Percentiles rank a stretch among this genome's conserved stretches.
phyloP scores from a whole-genome alignment of 768 basidiomycete genomes.

The Leccinum fibrillosum region DNA sequence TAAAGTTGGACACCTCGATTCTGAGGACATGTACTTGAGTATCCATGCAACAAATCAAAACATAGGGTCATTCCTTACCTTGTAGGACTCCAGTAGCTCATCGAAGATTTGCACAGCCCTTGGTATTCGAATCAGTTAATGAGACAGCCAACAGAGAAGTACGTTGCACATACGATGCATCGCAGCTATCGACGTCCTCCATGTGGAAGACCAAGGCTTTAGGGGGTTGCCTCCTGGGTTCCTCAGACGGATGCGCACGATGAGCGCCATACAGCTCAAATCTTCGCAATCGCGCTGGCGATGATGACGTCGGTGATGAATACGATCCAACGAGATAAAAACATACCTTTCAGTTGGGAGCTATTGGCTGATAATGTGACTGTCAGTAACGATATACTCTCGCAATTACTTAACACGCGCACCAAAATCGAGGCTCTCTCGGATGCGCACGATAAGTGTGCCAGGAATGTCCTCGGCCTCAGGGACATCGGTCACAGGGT shows the following conservation, averaged over 20 bases:
- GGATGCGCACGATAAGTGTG: slow-evolving; percentile 81
- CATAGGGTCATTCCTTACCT: slow-evolving; percentile 37
- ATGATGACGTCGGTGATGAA: background rate
- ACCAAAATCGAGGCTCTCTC: slow-evolving; percentile 93
- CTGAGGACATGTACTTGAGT: slow-evolving; percentile 21
- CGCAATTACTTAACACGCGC: slow-evolving; percentile 16
- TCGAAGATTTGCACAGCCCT: slow-evolving; percentile 84
- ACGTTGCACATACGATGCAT: slow-evolving; percentile 73
- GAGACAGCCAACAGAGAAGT: background rate
- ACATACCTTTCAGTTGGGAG: slow-evolving; percentile 79
- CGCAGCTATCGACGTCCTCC: slow-evolving; percentile 86
- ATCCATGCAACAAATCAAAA: background rate
- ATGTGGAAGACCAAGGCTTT: slow-evolving; percentile 87
- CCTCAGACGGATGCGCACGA: slow-evolving; percentile 85
- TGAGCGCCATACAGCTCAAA: slow-evolving; percentile 86
- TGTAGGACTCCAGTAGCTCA: slow-evolving; percentile 76
- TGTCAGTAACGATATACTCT: background rate
- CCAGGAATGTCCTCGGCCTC: slow-evolving; percentile 82
- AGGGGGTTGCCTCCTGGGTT: slow-evolving; percentile 71
- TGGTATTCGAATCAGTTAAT: slow-evolving; percentile 9
- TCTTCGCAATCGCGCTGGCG: slow-evolving; percentile 68
- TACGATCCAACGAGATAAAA: background rate
- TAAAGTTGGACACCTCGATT: slow-evolving; percentile 43
- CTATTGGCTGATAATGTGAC: slow-evolving; percentile 68
- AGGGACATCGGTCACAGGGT: slow-evolving; percentile 82